Base-by-base conservation (phyloP, 345 rosid genomes). In the Acer campestre region DNA sequence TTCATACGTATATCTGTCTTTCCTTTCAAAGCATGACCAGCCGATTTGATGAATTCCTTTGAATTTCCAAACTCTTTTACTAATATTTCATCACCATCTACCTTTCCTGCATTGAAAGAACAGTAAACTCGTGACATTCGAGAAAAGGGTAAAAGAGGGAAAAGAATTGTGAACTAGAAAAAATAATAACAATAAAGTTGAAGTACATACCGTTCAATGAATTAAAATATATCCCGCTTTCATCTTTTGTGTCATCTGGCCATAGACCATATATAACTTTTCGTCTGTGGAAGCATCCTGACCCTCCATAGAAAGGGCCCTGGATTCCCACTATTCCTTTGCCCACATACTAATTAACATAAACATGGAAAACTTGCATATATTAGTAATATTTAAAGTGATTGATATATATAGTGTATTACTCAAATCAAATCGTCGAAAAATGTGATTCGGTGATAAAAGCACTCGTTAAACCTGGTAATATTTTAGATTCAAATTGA, bases 221-320 rank as follows among this genome's bases (percentile, higher is more conserved):
- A 44, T 79, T 55, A 56, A 76, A 74, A 77, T 5, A 46, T 64
- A 13, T 40, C 12, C 79, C 82, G 13, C 22, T 16, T 68, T 76
- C 40, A 11, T 48, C 44, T 53, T 74, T 75, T 13, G 66, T 14
- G 12, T 85, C 86, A 0, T 82, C 74, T 0, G 91, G 84, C 66
- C 82, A 75, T 1, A 80, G 46, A 14, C 93, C 92, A 20, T 91
- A 92, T 6, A 92, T 87, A 17, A 90, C 89, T 86, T 87, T 84
- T 77, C 92, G 79, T 62, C 88, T 85, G 29, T 86, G 93, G 44
- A 94, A 85, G 20, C 93, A 81, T 67, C 96, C 94, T 2, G 97
- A 76, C 2, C 94, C 97, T 0, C 1, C 48, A 17, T 92, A 94
- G 1, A 20, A 4, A 1, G 90, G 75, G 46, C 92, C 94, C 84